Evolutionary conservation across 2,329 filamentous ascomycete species (phyloP).

Genomic region (Fusarium nanum): DNA sequence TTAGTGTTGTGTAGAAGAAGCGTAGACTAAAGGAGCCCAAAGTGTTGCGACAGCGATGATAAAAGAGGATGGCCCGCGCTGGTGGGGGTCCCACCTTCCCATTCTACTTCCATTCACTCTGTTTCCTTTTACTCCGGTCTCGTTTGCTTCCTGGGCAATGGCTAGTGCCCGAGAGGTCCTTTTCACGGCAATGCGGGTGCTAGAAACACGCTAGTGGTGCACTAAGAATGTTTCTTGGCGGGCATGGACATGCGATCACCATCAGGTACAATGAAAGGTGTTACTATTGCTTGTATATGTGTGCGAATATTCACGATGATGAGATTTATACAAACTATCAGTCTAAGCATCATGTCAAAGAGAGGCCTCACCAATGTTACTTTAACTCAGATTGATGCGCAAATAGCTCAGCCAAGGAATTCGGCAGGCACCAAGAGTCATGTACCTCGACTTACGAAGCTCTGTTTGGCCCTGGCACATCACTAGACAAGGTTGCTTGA

Average conservation of each 20-base stretch:
- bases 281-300: not conserved
- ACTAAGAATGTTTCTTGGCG: conserved; percentile 33
- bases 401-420: conserved; percentile 7
- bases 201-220: conserved; percentile 37
- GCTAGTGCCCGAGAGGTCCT: conserved; percentile 15
- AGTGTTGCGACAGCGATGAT: conserved; percentile 46
- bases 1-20: conserved; percentile 37
- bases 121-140: conserved; percentile 15
- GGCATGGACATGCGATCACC: conserved; percentile 15
- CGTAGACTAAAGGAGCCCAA: conserved; percentile 31
- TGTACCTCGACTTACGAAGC: conserved; percentile 29
- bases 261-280: conserved; percentile 10
- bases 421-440: conserved; percentile 5
- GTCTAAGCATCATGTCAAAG: not conserved
- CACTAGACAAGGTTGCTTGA: conserved; percentile 31
- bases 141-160: conserved; percentile 20
- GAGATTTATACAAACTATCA: not conserved
- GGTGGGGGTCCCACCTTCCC: conserved; percentile 43
- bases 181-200: conserved; percentile 26
- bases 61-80: conserved; percentile 43
- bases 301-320: conserved; percentile 10
- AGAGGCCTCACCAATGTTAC: not conserved
- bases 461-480: conserved; percentile 27
- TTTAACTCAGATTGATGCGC: not conserved
- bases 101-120: not conserved